Conservation (phyloP, 768 basidiomycete species). For the Suillus subalutaceus region DNA sequence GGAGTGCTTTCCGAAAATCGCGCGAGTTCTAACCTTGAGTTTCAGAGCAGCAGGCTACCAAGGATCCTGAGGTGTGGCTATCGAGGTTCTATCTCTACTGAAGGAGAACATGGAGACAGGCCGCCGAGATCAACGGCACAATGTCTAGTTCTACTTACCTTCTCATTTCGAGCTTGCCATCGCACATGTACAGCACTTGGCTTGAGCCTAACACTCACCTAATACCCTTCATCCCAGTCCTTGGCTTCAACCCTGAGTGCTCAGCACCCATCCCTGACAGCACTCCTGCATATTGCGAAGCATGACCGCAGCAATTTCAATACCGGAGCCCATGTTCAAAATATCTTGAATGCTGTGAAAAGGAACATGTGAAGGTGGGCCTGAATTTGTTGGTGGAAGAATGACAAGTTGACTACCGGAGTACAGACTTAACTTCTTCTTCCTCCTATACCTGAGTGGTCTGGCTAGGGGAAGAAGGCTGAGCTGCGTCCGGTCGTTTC, state of each 20-base stretch:
- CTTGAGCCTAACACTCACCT: not conserved
- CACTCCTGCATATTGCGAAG: too few species aligned
- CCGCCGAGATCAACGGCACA: not conserved
- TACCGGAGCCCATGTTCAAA: too few species aligned
- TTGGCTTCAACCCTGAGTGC: not conserved
- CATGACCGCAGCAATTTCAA: too few species aligned
- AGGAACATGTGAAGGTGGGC: slow-evolving; percentile 49
- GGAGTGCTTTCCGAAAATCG: slow-evolving; percentile 11
- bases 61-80: slow-evolving; percentile 47
- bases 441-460: too few species aligned
- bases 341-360: too few species aligned
- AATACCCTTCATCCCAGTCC: not conserved
- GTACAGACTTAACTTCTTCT: too few species aligned
- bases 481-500: too few species aligned
- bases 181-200: not conserved
- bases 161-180: not conserved
- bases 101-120: slow-evolving; percentile 13
- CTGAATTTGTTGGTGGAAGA: slow-evolving; percentile 56
- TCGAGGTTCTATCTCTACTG: slow-evolving; percentile 35
- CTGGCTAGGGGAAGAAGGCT: too few species aligned
- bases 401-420: slow-evolving; percentile 20
- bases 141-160: too few species aligned
- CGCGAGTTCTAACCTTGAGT: slow-evolving; percentile 20
- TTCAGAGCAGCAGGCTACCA: slow-evolving; percentile 42
- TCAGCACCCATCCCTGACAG: too few species aligned